Evolutionary conservation across 306 rosid genomes (phyloP).

Genomic region (Lablab purpureus): DNA sequence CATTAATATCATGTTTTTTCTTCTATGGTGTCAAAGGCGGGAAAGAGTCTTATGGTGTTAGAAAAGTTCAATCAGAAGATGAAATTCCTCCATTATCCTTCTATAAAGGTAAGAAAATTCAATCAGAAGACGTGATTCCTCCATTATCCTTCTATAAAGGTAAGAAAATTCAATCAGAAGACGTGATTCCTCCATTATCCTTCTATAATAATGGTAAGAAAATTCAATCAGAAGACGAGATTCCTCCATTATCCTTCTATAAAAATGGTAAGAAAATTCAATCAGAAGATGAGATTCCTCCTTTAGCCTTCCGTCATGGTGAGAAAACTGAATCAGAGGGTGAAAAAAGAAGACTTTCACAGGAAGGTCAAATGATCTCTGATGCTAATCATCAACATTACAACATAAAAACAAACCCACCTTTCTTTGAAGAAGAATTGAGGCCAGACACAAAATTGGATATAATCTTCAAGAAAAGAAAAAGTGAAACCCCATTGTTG

Average conservation of each 20-base stretch:
- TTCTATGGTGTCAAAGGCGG: too few species aligned
- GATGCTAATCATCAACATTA: neutral
- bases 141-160: too few species aligned
- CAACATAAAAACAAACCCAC: neutral
- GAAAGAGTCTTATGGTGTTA: neutral
- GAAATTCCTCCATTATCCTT: too few species aligned
- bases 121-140: too few species aligned
- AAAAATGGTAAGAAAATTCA: too few species aligned
- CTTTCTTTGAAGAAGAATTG: neutral
- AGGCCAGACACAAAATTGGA: neutral
- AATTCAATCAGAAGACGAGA: neutral
- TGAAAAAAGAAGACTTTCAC: neutral
- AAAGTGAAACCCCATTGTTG: neutral
- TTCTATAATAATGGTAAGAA: too few species aligned
- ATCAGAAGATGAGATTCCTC: neutral
- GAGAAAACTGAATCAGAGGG: too few species aligned
- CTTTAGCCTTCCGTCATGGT: too few species aligned
- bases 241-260: too few species aligned
- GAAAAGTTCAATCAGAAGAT: neutral
- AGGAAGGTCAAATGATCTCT: neutral
- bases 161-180: neutral
- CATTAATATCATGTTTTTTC: too few species aligned
- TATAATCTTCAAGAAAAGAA: neutral
- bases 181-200: neutral
- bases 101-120: too few species aligned